Base-by-base conservation (phyloP, 768 basidiomycete species). In the Kwoniella bestiolae region DNA sequence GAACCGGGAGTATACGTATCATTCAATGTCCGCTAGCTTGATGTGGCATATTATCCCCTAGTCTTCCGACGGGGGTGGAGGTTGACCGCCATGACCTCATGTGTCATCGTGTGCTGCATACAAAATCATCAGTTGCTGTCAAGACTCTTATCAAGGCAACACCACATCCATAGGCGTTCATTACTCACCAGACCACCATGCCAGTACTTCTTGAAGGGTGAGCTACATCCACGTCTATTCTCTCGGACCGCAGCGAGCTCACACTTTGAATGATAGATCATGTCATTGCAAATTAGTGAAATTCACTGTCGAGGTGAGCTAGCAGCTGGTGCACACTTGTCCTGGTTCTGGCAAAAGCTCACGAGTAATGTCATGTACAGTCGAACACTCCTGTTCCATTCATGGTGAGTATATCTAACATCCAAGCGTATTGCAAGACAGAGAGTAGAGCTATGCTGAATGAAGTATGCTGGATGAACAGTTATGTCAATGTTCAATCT, bases 401-500 rank as follows among this genome's bases (percentile, higher is more conserved):
- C 61, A 70, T 72, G 47, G 73, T 74, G 23, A 69, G 71, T n/a
- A n/a, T n/a, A n/a, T n/a, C n/a, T n/a, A n/a, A n/a, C n/a, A n/a
- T n/a, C n/a, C n/a, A n/a, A n/a, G n/a, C n/a, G n/a, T n/a, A n/a
- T n/a, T 52, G 7, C 23, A 21, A 14, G 11, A 47, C 12, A 55
- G 52, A n/a, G 16, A 25, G 25, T 32, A 31, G 5, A 26, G 3
- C 7, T 44, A 25, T 31, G 28, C 41, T 63, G 28, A 26, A 16
- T 11, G 3, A 16, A 14, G n/a, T 21, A 34, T 23, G 12, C 31
- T n/a, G 47, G 3, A 34, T 31, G 16, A 3, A 11, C 52, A 74
- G 73, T n/a, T 75, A 16, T 80, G 79, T 52, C 73, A 73, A 66
- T 81, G 80, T 45, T 75, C 77, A 34, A 79, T 81, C 65, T 81